These are phyloP conservation scores for Ophiorrhiza pumila DNA, from an alignment of 257 asterid species.

Conservation along the genomic window DNA sequence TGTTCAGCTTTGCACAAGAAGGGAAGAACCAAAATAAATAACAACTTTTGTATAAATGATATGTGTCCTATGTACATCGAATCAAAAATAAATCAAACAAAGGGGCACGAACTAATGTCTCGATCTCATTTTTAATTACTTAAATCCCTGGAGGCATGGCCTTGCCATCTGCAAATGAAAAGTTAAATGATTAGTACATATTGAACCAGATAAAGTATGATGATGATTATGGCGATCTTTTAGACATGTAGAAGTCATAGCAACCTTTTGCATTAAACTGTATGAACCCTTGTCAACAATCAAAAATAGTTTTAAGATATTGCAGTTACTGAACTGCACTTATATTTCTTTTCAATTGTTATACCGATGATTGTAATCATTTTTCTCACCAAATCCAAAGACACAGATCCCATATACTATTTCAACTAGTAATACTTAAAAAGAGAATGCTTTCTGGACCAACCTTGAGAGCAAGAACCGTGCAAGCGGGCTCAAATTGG, in stretches of 20 bases:
- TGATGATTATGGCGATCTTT: background rate
- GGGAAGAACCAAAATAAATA: conserved; percentile 19
- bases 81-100: conserved; percentile 25
- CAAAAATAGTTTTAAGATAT: background rate
- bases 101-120: conserved; percentile 23
- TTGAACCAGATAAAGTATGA: background rate
- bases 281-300: background rate
- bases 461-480: conserved; percentile 98
- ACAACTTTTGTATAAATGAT: conserved; percentile 31
- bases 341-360: background rate
- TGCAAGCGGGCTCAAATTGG: conserved; percentile 95
- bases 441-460: conserved; percentile 24
- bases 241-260: background rate
- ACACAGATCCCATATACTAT: background rate
- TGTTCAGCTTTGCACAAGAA: conserved; percentile 11
- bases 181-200: conserved; percentile 17
- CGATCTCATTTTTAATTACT: conserved; percentile 49
- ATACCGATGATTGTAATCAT: background rate
- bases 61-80: conserved; percentile 36
- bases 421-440: background rate
- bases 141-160: conserved; percentile 71
- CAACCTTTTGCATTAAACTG: background rate
- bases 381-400: too few species aligned
- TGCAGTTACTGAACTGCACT: background rate
- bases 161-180: conserved; percentile 79